A percentile compares a stretch with the other conserved stretches of the same genome.
phyloP scores from a whole-genome alignment of 2,329 filamentous ascomycete genomes.

The Cladobotryum mycophilum region DNA sequence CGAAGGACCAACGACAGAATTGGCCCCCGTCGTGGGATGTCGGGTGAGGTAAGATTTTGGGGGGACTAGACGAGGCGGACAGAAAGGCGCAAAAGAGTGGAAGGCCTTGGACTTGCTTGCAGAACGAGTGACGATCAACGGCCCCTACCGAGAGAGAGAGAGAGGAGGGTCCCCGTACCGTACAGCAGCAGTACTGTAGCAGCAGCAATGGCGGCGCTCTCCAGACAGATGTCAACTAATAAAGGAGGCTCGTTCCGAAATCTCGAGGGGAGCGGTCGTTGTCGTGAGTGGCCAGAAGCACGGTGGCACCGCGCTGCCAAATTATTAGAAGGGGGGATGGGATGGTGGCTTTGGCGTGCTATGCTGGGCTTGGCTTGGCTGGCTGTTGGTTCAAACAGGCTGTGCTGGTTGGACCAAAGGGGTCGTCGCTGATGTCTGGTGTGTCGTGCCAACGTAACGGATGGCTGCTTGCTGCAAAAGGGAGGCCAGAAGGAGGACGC shows the following conservation, averaged over 20 bases:
- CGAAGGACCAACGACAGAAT: background rate
- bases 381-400: background rate
- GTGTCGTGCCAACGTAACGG: constrained; percentile 8
- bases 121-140: too few relatives aligned
- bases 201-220: background rate
- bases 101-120: too few relatives aligned
- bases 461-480: background rate
- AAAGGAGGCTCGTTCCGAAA: constrained; percentile 5
- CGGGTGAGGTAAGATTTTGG: too few relatives aligned
- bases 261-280: background rate
- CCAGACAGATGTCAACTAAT: background rate
- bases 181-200: too few relatives aligned
- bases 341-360: constrained; percentile 2
- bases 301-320: background rate
- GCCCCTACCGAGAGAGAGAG: too few relatives aligned
- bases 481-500: background rate
- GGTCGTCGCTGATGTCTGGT: background rate
- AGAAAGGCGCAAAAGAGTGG: too few relatives aligned
- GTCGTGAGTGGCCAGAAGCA: background rate
- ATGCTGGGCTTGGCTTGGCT: background rate
- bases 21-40: too few relatives aligned
- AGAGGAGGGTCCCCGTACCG: too few relatives aligned
- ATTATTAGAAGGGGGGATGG: background rate
- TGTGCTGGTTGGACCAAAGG: constrained; percentile 6
- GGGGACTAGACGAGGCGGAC: too few relatives aligned